A percentile compares a stretch with the other conserved stretches of the same genome.
phyloP scores from a whole-genome alignment of 805 yeast species.

The Kazachstania viticola region DNA sequence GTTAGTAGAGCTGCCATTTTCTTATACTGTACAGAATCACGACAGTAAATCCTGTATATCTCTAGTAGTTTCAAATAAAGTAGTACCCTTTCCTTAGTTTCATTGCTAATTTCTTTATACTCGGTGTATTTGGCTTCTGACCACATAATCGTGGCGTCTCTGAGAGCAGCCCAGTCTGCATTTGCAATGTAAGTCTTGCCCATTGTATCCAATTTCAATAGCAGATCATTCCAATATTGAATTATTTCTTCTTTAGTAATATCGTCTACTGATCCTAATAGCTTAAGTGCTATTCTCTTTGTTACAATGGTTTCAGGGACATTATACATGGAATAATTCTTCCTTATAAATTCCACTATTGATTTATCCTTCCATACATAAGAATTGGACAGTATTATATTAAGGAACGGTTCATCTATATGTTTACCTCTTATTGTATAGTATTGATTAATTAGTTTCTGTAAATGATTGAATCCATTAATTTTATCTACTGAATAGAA shows the following conservation, averaged over 20 bases:
- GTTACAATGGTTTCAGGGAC: constrained; percentile 53
- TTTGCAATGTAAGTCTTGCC: constrained; percentile 53
- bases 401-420: constrained; percentile 65
- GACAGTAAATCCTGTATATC: constrained; percentile 31
- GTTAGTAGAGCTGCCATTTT: constrained; percentile 28
- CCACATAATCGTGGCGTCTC: constrained; percentile 49
- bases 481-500: constrained; percentile 32
- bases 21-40: constrained; percentile 30
- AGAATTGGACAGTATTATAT: constrained; percentile 52
- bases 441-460: constrained; percentile 40
- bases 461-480: constrained; percentile 43
- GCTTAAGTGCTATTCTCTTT: constrained; percentile 56
- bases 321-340: constrained; percentile 41
- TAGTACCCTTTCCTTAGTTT: constrained; percentile 30
- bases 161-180: constrained; percentile 72
- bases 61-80: constrained; percentile 41
- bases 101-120: neutral
- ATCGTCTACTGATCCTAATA: constrained; percentile 44
- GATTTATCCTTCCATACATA: constrained; percentile 50
- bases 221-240: constrained; percentile 40
- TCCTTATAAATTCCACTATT: constrained; percentile 46
- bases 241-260: constrained; percentile 41
- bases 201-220: constrained; percentile 35
- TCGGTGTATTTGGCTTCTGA: constrained; percentile 5
- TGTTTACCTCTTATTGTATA: constrained; percentile 33